These are phyloP conservation scores for Pichia occidentalis DNA, from an alignment of 805 yeast species.

Conservation along the genomic window DNA sequence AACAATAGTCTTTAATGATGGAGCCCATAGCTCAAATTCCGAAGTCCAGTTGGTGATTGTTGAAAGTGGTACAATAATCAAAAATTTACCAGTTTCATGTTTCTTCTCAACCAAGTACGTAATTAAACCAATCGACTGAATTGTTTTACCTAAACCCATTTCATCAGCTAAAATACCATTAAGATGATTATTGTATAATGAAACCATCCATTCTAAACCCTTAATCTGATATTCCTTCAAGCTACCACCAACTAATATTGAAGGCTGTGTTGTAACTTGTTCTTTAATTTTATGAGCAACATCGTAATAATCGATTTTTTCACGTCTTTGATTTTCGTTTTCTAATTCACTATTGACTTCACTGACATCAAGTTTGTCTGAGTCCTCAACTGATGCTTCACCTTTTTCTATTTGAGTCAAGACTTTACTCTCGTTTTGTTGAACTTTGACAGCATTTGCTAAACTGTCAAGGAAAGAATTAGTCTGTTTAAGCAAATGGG, in stretches of 20 bases:
- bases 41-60: conserved; percentile 81
- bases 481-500: conserved; percentile 76
- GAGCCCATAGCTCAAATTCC: conserved; percentile 88
- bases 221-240: conserved; percentile 69
- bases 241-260: conserved; percentile 66
- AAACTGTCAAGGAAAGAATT: conserved; percentile 70
- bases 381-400: conserved; percentile 15
- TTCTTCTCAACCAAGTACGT: conserved; percentile 66
- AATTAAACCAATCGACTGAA: conserved; percentile 71
- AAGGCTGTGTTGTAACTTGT: conserved; percentile 58
- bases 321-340: conserved; percentile 34
- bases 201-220: conserved; percentile 65
- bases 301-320: conserved; percentile 70
- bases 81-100: conserved; percentile 59
- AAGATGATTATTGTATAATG: conserved; percentile 51
- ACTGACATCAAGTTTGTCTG: conserved; percentile 17
- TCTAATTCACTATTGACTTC: conserved; percentile 15
- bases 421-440: conserved; percentile 51
- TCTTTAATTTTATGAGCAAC: conserved; percentile 76
- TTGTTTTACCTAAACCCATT: conserved; percentile 64
- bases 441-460: conserved; percentile 72
- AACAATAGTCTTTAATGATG: conserved; percentile 60
- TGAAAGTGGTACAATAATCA: conserved; percentile 77
- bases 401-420: conserved; percentile 25
- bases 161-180: conserved; percentile 64